Percentiles rank a stretch among this genome's conserved stretches.
Evolutionary conservation across 169 alveolate species (phyloP).

Genomic region (Plasmodium chabaudi): DNA sequence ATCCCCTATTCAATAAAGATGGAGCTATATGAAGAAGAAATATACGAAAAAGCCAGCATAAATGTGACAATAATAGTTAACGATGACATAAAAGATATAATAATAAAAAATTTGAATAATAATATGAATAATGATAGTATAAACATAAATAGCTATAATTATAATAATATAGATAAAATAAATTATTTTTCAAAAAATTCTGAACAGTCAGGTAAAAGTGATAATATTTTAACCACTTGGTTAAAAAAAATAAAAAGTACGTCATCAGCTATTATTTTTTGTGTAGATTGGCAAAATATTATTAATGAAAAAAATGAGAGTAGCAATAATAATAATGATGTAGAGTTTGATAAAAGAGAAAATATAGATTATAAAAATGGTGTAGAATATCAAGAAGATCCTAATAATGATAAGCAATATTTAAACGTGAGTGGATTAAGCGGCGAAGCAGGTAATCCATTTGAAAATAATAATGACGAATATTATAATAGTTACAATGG

Average conservation of each 20-base stretch:
- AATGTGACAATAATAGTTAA: constrained; percentile 42
- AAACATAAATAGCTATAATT: constrained; percentile 58
- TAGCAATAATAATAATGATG: neutral
- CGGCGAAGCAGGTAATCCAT: neutral
- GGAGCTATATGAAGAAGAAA: constrained; percentile 57
- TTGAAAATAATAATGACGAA: neutral
- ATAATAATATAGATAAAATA: constrained; percentile 41
- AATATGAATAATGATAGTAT: constrained; percentile 55
- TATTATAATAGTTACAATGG: neutral
- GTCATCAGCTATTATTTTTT: constrained; percentile 64
- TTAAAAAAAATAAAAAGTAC: constrained; percentile 44
- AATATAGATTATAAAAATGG: neutral
- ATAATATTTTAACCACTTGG: constrained; percentile 17
- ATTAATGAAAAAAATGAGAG: constrained; percentile 10
- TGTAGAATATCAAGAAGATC: neutral
- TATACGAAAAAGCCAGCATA: constrained; percentile 61
- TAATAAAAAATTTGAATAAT: constrained; percentile 38
- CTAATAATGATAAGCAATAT: neutral
- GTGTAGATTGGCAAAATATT: constrained; percentile 70
- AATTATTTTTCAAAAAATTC: constrained; percentile 15
- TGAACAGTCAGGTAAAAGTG: neutral
- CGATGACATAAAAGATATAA: constrained; percentile 61
- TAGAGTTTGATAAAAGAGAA: neutral
- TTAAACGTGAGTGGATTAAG: neutral
- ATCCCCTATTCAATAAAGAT: neutral